Evolutionary conservation across 1,284 basidiomycete genomes (phyloP), one percentile per base, ranked within the genome.

Genomic region (Caloboletus inedulis): DNA sequence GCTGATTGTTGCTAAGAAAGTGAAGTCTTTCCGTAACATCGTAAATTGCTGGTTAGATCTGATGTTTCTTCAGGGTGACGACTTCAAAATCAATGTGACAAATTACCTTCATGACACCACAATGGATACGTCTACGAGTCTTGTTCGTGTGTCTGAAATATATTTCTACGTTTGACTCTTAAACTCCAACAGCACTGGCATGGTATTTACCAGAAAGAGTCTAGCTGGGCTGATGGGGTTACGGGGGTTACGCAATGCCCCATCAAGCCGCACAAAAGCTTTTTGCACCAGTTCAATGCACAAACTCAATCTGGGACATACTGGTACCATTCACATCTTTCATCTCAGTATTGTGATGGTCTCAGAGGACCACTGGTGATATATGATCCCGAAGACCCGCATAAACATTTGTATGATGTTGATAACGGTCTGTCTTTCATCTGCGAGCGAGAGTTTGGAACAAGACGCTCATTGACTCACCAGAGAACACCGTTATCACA

Each of bases 171-270:
- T 36, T 10, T 33, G 12, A 14, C 19, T 41, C 40, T 63, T 4
- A 62, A 31, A 40, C 6, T 27, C 12, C 9, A 6, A 8, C 53
- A 79, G 77, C 78, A 79, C 56, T 80, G 77, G 77, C 78, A 80
- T 49, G 77, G 77, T 7, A 57, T 79, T 14, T 71, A 73, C 52
- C 75, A 77, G 60, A 50, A 62, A 16, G 53, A 63, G 16, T 72
- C 73, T 45, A 59, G 61, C 61, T 73, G 70, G 70, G 72, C 49
- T 61, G 74, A 79, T 57, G 78, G 76, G 7, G 60, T 62, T 25
- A 60, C 67, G 2, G 71, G 69, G 16, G 72, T 77, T 4, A 77
- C 64, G 9, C 76, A 79, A 54, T 80, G 78, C 42, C 76, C 78
- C 0, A 75, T 77, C 41, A 60, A 65, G 14, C 71, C 75, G 4